Conservation (phyloP, 306 rosid species). For the Trifolium repens region DNA sequence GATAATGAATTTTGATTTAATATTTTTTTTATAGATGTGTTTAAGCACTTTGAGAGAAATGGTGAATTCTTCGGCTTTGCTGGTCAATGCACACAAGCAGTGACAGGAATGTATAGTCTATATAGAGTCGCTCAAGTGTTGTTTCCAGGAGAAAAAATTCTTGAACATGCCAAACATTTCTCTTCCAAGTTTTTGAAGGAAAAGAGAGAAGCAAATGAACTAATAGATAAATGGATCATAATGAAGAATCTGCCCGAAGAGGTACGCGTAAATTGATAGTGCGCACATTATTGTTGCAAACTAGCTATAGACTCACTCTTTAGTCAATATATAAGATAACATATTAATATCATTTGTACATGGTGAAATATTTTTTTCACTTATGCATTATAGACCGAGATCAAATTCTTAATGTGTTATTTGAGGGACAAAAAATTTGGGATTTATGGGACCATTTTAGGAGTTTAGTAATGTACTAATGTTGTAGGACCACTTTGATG, state of each 20-base stretch:
- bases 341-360: no score
- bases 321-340: no score
- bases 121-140: constrained; percentile 67
- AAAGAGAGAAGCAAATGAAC: constrained; percentile 64
- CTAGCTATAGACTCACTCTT: no score
- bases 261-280: constrained; percentile 42
- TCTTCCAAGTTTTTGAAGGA: constrained; percentile 61
- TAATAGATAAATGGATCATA: constrained; percentile 91
- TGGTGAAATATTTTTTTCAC: no score
- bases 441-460: background rate
- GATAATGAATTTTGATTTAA: constrained; percentile 8
- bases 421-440: background rate
- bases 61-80: constrained; percentile 76
- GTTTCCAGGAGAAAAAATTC: constrained; percentile 75
- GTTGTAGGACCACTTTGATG: constrained; percentile 19
- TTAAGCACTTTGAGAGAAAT: constrained; percentile 70
- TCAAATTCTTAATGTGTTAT: no score
- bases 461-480: background rate
- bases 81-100: constrained; percentile 78
- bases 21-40: constrained; percentile 67
- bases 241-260: constrained; percentile 76
- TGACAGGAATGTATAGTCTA: constrained; percentile 86
- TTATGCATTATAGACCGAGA: no score
- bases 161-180: constrained; percentile 66
- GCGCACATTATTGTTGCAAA: no score